Percentiles rank a stretch among this genome's conserved stretches.
These are phyloP conservation scores for Pseudogymnoascus sp. DNA, from an alignment of 2,329 filamentous ascomycete species.

Conservation along the genomic window DNA sequence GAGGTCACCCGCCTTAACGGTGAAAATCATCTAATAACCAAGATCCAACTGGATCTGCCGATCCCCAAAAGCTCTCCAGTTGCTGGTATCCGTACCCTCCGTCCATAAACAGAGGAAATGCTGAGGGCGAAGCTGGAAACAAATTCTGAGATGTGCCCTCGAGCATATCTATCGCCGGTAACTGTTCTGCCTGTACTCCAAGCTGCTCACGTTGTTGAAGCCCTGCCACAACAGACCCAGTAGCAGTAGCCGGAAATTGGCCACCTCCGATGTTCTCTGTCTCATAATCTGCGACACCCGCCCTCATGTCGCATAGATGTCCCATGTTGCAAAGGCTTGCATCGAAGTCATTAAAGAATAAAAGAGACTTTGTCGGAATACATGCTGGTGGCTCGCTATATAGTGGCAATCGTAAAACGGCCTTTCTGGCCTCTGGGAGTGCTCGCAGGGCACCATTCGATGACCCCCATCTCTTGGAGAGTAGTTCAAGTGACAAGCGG, in stretches of 20 bases:
- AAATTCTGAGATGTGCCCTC: background rate
- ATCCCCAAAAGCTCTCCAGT: background rate
- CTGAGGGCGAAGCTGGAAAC: background rate
- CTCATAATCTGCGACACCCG: background rate
- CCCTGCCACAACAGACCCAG: background rate
- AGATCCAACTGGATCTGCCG: conserved; percentile 9
- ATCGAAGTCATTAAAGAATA: conserved; percentile 8
- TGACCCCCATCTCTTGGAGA: conserved; percentile 8
- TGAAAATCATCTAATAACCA: conserved; percentile 8
- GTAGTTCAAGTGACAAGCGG: conserved; percentile 2
- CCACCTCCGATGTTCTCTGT: background rate
- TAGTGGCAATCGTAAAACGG: background rate
- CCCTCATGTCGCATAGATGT: background rate
- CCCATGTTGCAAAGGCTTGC: conserved; percentile 7
- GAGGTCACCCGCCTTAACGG: background rate
- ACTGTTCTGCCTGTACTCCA: background rate
- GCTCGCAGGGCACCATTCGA: conserved; percentile 2
- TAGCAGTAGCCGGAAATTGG: background rate
- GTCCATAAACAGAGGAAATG: background rate
- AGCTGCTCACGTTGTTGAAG: background rate
- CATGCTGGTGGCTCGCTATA: conserved; percentile 3
- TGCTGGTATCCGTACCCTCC: conserved; percentile 4
- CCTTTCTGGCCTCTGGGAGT: conserved; percentile 8
- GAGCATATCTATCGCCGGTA: background rate
- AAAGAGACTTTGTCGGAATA: background rate